Conservation (phyloP, 345 rosid species). For the Ceriops decandra region DNA sequence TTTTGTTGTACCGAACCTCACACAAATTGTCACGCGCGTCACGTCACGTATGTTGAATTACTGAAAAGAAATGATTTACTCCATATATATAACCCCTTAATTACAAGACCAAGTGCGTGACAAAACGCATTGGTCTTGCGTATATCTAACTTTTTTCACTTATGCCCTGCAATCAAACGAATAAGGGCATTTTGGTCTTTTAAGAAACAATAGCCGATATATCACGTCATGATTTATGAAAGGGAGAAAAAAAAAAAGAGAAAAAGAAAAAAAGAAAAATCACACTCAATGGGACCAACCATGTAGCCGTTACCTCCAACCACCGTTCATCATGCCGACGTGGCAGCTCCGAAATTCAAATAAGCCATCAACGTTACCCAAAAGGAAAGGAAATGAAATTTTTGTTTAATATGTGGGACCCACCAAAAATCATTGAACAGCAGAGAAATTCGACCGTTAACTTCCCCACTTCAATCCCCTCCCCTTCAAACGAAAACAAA, state of each 20-base stretch:
- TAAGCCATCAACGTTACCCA: neutral
- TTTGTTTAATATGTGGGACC: no score
- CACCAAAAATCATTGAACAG: neutral
- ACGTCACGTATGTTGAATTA: no score
- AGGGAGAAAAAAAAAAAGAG: neutral
- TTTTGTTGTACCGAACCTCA: no score
- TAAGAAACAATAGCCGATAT: conserved; percentile 28
- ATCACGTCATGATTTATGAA: conserved; percentile 53
- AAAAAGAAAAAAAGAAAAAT: neutral
- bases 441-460: conserved; percentile 29
- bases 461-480: neutral
- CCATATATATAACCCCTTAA: no score
- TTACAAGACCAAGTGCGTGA: no score
- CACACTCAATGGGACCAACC: conserved; percentile 3
- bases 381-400: accelerated
- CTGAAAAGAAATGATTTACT: no score
- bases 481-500: neutral
- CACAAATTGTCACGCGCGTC: no score
- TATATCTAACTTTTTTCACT: no score
- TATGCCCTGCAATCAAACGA: no score
- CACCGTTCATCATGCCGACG: conserved; percentile 8
- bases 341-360: conserved; percentile 21
- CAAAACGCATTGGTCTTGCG: no score
- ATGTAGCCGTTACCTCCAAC: conserved; percentile 18
- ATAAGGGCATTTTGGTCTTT: no score